A percentile compares a stretch with the other conserved stretches of the same genome.
Conservation (phyloP, 441 rosid genomes). For the Pelargonium citronellum region DNA sequence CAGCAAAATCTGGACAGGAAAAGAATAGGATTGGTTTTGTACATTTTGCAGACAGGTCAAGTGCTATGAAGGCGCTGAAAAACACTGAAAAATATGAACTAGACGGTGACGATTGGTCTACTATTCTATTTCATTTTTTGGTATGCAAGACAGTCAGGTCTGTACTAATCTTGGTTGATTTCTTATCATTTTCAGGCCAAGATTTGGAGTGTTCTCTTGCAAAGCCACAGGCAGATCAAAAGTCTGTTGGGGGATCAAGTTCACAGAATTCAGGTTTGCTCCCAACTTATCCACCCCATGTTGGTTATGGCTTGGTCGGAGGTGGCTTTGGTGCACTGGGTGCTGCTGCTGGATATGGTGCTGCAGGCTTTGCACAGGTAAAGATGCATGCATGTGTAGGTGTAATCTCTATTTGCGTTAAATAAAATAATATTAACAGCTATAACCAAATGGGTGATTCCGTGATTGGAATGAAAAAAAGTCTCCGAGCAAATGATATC, state of each 20-base stretch:
- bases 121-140: neutral
- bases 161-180: too few species aligned
- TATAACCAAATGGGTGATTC: too few species aligned
- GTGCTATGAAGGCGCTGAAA: slow-evolving; percentile 37
- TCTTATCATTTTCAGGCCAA: slow-evolving; percentile 24
- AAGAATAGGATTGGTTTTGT: slow-evolving; percentile 37
- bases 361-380: slow-evolving; percentile 34
- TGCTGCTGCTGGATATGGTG: slow-evolving; percentile 25
- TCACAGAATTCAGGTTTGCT: slow-evolving; percentile 31
- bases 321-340: slow-evolving; percentile 30
- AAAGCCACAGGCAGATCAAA: slow-evolving; percentile 38
- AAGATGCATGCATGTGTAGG: too few species aligned
- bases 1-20: slow-evolving; percentile 37
- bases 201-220: slow-evolving; percentile 38
- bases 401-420: too few species aligned
- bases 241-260: slow-evolving; percentile 25
- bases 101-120: slow-evolving; percentile 24
- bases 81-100: slow-evolving; percentile 40
- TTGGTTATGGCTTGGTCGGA: slow-evolving; percentile 38
- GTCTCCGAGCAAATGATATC: too few species aligned
- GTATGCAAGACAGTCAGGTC: too few species aligned
- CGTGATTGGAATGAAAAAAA: too few species aligned
- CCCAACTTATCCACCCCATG: slow-evolving; percentile 30
- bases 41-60: slow-evolving; percentile 34
- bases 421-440: too few species aligned